Evolutionary conservation across 2,329 filamentous ascomycete species (phyloP).

Genomic region (Orbilia blumenaviensis): DNA sequence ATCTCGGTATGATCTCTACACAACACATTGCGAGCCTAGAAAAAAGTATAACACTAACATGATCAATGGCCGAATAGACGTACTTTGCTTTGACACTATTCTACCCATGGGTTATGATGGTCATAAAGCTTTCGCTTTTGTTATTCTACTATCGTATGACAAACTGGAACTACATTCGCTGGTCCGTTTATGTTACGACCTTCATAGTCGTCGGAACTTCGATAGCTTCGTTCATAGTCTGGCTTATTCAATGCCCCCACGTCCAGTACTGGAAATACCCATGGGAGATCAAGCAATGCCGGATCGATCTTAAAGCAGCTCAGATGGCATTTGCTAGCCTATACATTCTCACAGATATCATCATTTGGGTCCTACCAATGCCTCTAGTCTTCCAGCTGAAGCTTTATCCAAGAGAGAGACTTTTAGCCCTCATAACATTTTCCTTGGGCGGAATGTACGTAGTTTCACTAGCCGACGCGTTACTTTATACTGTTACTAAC

Average conservation of each 20-base stretch:
- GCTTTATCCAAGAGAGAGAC: conserved; percentile 44
- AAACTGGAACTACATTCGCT: conserved; percentile 50
- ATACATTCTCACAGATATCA: conserved; percentile 42
- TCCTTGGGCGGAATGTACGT: conserved; percentile 48
- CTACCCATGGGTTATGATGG: conserved; percentile 47
- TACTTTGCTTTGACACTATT: conserved; percentile 4
- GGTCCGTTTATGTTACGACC: conserved; percentile 36
- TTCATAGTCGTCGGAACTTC: conserved; percentile 28
- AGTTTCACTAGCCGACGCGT: background rate
- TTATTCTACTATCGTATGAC: conserved; percentile 52
- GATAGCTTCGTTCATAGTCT: background rate
- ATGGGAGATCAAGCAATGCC: background rate
- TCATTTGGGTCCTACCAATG: conserved; percentile 52
- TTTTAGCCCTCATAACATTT: conserved; percentile 45
- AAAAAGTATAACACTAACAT: background rate
- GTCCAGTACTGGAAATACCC: conserved; percentile 23
- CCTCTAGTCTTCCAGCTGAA: conserved; percentile 46
- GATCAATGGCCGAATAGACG: background rate
- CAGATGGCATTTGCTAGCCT: conserved; percentile 14
- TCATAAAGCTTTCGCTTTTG: conserved; percentile 40
- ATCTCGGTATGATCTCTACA: conserved; percentile 6
- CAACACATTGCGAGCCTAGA: background rate
- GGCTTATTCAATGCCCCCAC: conserved; percentile 23
- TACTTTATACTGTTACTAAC: background rate
- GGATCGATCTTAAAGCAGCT: background rate